phyloP scores from a whole-genome alignment of 2,329 filamentous ascomycete species.

The Byssothecium circinans region DNA sequence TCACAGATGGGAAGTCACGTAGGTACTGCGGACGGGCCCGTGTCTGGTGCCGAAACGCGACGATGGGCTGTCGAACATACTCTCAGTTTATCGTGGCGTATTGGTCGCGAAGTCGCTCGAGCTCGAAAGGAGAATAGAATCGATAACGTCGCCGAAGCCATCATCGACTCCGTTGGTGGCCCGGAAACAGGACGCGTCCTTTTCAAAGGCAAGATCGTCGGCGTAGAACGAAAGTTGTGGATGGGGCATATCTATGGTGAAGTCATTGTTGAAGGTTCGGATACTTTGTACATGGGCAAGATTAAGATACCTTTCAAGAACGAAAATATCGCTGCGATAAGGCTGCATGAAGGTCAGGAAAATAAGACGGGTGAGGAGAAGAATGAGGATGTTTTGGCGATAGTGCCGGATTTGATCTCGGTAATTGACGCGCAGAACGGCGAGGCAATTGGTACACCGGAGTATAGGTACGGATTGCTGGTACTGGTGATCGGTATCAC shows the following conservation, averaged over 20 bases:
- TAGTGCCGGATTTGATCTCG: constrained; percentile 55
- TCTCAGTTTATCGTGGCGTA: constrained; percentile 43
- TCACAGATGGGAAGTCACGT: constrained; percentile 42
- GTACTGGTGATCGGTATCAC: constrained; percentile 59
- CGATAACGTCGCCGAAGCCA: constrained; percentile 41
- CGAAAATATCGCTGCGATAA: constrained; percentile 66
- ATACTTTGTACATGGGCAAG: constrained; percentile 41
- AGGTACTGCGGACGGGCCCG: constrained; percentile 41
- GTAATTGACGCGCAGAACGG: constrained; percentile 54
- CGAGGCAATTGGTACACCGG: constrained; percentile 55
- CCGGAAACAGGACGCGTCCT: constrained; percentile 42
- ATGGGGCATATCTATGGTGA: constrained; percentile 49
- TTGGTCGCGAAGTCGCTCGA: constrained; percentile 40
- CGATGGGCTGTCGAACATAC: constrained; percentile 45
- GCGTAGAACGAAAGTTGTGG: constrained; percentile 46
- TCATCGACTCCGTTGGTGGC: constrained; percentile 48
- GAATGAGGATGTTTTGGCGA: constrained; percentile 48
- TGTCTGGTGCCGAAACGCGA: constrained; percentile 42
- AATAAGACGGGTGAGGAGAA: constrained; percentile 34
- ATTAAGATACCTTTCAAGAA: constrained; percentile 73
- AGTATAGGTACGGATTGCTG: constrained; percentile 57
- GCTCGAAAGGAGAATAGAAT: constrained; percentile 41
- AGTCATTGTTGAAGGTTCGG: constrained; percentile 42
- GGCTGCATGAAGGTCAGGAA: constrained; percentile 26
- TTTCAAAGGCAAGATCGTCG: constrained; percentile 51